Conservation (phyloP, 106 monocot species). For the Dendrobium catenatum region DNA sequence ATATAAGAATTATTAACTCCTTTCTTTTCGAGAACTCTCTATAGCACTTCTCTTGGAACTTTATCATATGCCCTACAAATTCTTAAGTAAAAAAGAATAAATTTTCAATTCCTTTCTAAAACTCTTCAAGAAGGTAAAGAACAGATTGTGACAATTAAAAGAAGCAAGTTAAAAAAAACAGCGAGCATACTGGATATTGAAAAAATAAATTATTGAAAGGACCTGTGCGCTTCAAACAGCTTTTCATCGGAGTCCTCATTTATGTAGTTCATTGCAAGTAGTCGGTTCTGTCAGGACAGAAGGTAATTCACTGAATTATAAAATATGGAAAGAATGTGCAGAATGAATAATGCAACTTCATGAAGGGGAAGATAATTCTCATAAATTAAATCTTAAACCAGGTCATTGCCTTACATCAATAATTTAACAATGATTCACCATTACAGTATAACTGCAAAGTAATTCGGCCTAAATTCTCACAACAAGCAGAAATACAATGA, state of each 20-base stretch:
- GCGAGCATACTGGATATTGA: background rate
- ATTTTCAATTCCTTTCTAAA: background rate
- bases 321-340: background rate
- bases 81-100: background rate
- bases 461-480: background rate
- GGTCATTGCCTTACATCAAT: background rate
- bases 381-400: background rate
- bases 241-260: conserved; percentile 85
- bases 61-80: background rate
- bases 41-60: too few relatives aligned
- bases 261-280: conserved; percentile 98
- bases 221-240: conserved; percentile 94
- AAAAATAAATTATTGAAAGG: conserved; percentile 2
- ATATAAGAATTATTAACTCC: too few relatives aligned
- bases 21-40: too few relatives aligned
- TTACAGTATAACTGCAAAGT: background rate
- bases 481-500: background rate
- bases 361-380: background rate
- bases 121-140: background rate
- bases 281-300: conserved; percentile 66
- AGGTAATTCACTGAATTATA: background rate
- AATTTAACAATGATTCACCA: background rate
- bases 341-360: background rate
- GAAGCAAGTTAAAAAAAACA: background rate
- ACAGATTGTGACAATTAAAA: background rate